A percentile compares a stretch with the other conserved stretches of the same genome.
phyloP scores from a whole-genome alignment of 192 early-diverging fungal species.

The Entomortierella parvispora region DNA sequence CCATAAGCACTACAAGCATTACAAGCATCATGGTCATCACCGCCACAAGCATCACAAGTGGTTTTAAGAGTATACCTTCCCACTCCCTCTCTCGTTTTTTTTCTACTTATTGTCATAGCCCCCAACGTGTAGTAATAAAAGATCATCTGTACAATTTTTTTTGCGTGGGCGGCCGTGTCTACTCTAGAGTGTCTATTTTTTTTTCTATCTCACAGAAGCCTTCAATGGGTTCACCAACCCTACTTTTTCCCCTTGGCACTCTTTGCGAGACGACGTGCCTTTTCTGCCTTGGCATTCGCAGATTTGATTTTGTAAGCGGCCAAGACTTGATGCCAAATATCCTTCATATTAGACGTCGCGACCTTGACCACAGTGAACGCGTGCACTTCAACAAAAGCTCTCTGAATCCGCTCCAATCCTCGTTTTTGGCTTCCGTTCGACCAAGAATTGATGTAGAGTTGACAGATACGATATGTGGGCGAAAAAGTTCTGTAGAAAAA shows the following conservation, averaged over 20 bases:
- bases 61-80: constrained; percentile 25
- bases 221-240: no score
- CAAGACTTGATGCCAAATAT: constrained; percentile 36
- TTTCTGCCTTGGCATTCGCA: not conserved
- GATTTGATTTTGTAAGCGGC: constrained; percentile 20
- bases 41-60: constrained; percentile 25
- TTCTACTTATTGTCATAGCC: not conserved
- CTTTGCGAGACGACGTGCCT: not conserved
- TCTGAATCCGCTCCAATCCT: constrained; percentile 31
- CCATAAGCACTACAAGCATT: constrained; percentile 11
- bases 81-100: no score
- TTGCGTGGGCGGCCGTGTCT: no score
- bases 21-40: constrained; percentile 15
- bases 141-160: no score
- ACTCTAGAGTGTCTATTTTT: not conserved
- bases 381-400: constrained; percentile 15
- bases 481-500: constrained; percentile 47
- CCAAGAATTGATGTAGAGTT: constrained; percentile 31
- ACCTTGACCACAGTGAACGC: constrained; percentile 14
- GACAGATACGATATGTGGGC: constrained; percentile 34
- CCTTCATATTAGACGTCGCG: constrained; percentile 20
- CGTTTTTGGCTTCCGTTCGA: constrained; percentile 27
- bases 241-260: no score
- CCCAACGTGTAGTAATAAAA: not conserved
- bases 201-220: not conserved